A percentile compares a stretch with the other conserved stretches of the same genome.
Evolutionary conservation across 176 grass and related monocot genomes (phyloP).

Genomic region (Pontederia crassipes): DNA sequence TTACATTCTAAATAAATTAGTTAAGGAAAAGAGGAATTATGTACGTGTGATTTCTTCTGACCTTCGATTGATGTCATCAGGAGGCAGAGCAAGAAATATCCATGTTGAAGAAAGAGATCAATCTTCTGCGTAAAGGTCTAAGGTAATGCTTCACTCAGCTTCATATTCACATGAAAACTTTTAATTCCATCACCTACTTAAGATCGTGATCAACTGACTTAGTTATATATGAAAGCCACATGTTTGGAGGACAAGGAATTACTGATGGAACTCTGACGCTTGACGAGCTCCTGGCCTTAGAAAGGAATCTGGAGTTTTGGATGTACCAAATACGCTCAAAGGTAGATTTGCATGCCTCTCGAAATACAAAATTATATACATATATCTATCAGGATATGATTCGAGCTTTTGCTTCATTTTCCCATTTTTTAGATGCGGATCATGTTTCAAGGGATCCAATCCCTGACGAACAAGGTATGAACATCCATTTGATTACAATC

Average conservation of each 20-base stretch:
- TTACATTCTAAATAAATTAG: no score
- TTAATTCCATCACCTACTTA: not conserved
- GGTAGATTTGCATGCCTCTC: conserved; percentile 23
- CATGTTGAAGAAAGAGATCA: conserved; percentile 46
- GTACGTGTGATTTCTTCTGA: not conserved
- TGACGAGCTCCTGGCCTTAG: conserved; percentile 55
- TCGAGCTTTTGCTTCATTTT: not conserved
- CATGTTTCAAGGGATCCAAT: conserved; percentile 58
- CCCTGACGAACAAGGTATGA: conserved; percentile 62
- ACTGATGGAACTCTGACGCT: conserved; percentile 42
- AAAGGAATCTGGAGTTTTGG: conserved; percentile 66
- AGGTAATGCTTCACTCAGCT: conserved; percentile 34
- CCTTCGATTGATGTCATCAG: conserved; percentile 13
- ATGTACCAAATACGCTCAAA: conserved; percentile 50
- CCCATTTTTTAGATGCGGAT: conserved; percentile 53
- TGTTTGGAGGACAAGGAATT: conserved; percentile 34
- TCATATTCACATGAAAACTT: not conserved
- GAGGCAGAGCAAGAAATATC: conserved; percentile 40
- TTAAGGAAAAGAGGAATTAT: no score
- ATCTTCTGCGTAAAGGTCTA: conserved; percentile 58
- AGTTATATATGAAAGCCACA: conserved; percentile 32
- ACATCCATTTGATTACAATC: not conserved
- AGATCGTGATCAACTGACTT: not conserved
- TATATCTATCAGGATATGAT: not conserved
- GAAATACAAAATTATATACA: not conserved